A percentile compares a stretch with the other conserved stretches of the same genome.
Evolutionary conservation across 2,329 filamentous ascomycete species (phyloP).

Genomic region (Didymosphaeria variabile): DNA sequence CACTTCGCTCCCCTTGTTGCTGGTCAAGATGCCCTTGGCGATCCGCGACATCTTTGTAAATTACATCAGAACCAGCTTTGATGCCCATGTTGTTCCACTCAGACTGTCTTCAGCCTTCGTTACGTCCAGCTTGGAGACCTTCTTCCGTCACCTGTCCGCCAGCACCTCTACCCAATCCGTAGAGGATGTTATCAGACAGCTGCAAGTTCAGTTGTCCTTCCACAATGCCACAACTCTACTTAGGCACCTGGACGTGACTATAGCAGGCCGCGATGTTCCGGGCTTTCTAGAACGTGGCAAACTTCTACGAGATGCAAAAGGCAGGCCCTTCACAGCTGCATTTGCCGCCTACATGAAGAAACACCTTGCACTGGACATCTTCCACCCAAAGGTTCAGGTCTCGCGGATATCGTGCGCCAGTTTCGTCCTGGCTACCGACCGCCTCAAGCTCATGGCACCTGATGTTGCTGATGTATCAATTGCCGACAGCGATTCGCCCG

Average conservation of each 20-base stretch:
- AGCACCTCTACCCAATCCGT: slow-evolving; percentile 40
- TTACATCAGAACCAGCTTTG: slow-evolving; percentile 61
- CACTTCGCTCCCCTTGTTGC: slow-evolving; percentile 60
- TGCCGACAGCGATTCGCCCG: slow-evolving; percentile 33
- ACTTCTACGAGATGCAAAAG: slow-evolving; percentile 19
- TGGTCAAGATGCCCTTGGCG: slow-evolving; percentile 61
- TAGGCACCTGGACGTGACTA: slow-evolving; percentile 55
- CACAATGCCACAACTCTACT: slow-evolving; percentile 41
- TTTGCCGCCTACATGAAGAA: slow-evolving; percentile 49
- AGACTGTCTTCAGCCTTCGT: slow-evolving; percentile 57
- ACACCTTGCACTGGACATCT: slow-evolving; percentile 54
- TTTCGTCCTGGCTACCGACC: slow-evolving; percentile 52
- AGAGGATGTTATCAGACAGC: slow-evolving; percentile 40
- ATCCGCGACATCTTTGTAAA: slow-evolving; percentile 59
- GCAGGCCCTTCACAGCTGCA: slow-evolving; percentile 52
- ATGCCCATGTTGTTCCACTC: slow-evolving; percentile 58
- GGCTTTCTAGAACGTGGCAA: slow-evolving; percentile 45
- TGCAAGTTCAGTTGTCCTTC: slow-evolving; percentile 50
- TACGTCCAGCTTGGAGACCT: slow-evolving; percentile 56
- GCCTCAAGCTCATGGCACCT: slow-evolving; percentile 50
- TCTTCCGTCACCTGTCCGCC: slow-evolving; percentile 68
- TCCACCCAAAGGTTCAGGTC: slow-evolving; percentile 51
- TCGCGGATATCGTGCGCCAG: slow-evolving; percentile 53
- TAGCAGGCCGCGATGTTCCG: slow-evolving; percentile 52
- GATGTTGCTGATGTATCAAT: slow-evolving; percentile 34